Evolutionary conservation across 176 grass and related monocot species (phyloP).

Genomic region (Eleusine indica): DNA sequence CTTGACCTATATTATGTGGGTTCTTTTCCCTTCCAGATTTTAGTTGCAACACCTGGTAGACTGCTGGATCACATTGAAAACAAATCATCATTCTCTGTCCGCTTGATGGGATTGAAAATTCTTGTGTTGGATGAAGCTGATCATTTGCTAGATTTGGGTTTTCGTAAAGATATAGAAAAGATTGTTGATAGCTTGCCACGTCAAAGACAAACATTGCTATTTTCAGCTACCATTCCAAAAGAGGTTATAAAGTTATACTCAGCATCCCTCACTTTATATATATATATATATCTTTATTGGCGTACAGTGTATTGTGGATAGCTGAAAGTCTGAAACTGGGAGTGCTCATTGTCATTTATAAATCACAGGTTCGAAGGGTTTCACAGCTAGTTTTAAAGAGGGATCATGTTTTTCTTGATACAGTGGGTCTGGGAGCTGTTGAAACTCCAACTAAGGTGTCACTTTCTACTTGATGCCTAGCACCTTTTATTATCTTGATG

Average conservation of each 20-base stretch:
- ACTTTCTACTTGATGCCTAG: slow-evolving; percentile 10
- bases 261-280: slow-evolving; percentile 3
- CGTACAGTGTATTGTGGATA: slow-evolving; percentile 13
- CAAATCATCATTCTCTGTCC: slow-evolving; percentile 84
- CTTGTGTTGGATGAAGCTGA: slow-evolving; percentile 98
- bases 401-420: slow-evolving; percentile 89
- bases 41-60: slow-evolving; percentile 92
- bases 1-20: slow-evolving; percentile 30
- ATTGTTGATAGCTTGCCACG: slow-evolving; percentile 95
- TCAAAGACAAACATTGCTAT: slow-evolving; percentile 81
- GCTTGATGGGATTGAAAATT: slow-evolving; percentile 96
- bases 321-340: slow-evolving; percentile 17
- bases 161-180: slow-evolving; percentile 92
- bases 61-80: slow-evolving; percentile 96
- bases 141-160: slow-evolving; percentile 92
- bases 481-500: not conserved
- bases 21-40: slow-evolving; percentile 61
- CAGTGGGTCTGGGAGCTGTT: slow-evolving; percentile 74
- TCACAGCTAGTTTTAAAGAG: slow-evolving; percentile 93
- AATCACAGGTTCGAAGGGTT: slow-evolving; percentile 75
- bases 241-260: slow-evolving; percentile 55
- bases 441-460: slow-evolving; percentile 86
- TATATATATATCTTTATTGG: not conserved
- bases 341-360: slow-evolving; percentile 23
- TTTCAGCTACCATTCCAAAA: slow-evolving; percentile 92